phyloP scores from a whole-genome alignment of 1,284 basidiomycete species.

The Neolentinus lepideus region DNA sequence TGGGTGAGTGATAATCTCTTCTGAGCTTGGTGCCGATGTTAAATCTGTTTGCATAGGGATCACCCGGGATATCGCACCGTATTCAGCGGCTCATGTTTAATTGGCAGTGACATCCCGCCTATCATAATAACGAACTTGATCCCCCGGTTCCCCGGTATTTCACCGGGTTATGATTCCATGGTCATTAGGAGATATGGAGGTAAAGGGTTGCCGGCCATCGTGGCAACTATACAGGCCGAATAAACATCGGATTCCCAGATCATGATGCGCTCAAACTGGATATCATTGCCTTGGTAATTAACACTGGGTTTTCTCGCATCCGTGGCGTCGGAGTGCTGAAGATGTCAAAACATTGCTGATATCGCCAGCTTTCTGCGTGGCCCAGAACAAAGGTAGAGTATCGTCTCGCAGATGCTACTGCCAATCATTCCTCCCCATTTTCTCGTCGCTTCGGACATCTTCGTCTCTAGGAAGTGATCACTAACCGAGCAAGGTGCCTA shows the following conservation, averaged over 20 bases:
- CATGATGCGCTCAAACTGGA: neutral
- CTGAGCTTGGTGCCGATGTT: neutral
- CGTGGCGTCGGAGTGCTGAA: constrained; percentile 2
- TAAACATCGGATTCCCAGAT: neutral
- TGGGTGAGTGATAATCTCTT: neutral
- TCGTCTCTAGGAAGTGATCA: neutral
- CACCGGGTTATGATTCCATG: neutral
- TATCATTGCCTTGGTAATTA: too few relatives aligned
- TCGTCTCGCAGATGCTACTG: constrained; percentile 7
- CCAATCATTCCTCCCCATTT: constrained; percentile 6
- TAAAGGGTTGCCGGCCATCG: neutral
- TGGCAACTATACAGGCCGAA: neutral
- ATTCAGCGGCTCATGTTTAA: neutral
- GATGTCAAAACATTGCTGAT: neutral
- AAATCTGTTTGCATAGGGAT: neutral
- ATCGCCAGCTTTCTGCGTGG: constrained; percentile 3
- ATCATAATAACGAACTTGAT: neutral
- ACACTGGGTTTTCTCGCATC: neutral
- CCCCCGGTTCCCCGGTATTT: neutral
- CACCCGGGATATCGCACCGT: neutral
- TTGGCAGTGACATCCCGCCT: neutral
- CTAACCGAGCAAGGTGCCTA: neutral
- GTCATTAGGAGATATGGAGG: neutral
- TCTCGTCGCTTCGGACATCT: neutral
- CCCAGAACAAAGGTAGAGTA: neutral